Conservation (phyloP, 2,329 filamentous ascomycete species). For the Colletotrichum sp. region DNA sequence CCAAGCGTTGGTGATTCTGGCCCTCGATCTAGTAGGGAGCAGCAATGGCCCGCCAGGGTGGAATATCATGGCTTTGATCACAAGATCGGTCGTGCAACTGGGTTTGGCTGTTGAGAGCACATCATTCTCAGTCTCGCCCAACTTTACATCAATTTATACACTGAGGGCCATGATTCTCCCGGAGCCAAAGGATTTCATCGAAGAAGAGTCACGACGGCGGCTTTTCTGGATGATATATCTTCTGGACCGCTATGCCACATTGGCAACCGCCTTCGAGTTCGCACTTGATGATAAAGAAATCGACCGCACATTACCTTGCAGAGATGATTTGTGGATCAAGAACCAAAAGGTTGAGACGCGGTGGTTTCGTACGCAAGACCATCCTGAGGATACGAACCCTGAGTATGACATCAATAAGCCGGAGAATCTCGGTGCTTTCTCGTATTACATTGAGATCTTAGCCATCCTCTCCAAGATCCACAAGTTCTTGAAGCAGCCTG, state of each 20-base stretch:
- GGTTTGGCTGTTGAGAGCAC: conserved; percentile 84
- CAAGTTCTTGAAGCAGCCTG: conserved; percentile 84
- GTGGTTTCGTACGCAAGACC: conserved; percentile 71
- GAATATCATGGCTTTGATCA: conserved; percentile 90
- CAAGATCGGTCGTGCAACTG: conserved; percentile 85
- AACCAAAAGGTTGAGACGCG: conserved; percentile 85
- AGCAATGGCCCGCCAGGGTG: conserved; percentile 91
- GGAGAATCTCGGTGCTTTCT: conserved; percentile 86
- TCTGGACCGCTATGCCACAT: conserved; percentile 87
- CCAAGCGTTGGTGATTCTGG: conserved; percentile 86
- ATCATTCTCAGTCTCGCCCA: conserved; percentile 78
- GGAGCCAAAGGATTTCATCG: conserved; percentile 83
- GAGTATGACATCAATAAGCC: conserved; percentile 73
- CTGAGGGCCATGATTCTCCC: conserved; percentile 84
- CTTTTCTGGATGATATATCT: conserved; percentile 96
- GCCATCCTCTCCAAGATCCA: conserved; percentile 89
- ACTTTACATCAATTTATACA: conserved; percentile 87
- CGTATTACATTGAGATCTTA: conserved; percentile 88
- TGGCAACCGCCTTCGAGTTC: conserved; percentile 92
- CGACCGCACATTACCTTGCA: conserved; percentile 83
- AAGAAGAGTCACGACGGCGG: conserved; percentile 84
- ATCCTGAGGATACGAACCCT: conserved; percentile 43
- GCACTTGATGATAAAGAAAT: conserved; percentile 89
- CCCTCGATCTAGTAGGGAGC: conserved; percentile 82
- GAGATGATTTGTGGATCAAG: conserved; percentile 83